Base-by-base conservation (phyloP, 1,284 basidiomycete species). In the Heterobasidion irregulare region DNA sequence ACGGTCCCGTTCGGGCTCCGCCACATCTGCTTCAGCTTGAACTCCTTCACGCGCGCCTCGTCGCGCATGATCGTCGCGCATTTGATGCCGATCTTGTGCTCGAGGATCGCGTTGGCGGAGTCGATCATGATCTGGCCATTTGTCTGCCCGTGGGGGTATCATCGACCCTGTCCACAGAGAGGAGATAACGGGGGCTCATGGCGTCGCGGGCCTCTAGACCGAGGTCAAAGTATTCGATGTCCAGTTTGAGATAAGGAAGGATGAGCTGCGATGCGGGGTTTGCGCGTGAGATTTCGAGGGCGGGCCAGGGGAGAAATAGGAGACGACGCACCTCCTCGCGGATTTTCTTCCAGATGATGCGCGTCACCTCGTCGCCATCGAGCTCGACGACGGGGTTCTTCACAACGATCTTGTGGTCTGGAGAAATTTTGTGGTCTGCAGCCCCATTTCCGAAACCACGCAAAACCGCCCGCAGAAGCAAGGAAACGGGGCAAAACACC, bases 21-120 rank as follows among this genome's bases (percentile, higher is more conserved):
- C 92, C 92, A 94, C 96, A 99, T 99, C 74, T 96, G 84, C 81
- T 98, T 98, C 66, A 98, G 81, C 58, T 93, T 91, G 81, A 98
- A 98, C 73, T 97, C 94, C 66, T 92, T 75, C 53, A 96, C 92
- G 59, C 93, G 89, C 35, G 87, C 93, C 72, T 99, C 96, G 68
- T 99, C 96, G 12, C 96, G 96, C 3, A 96, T 98, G 75, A 99
- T 98, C 53, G 96, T 98, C 52, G 97, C 96, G 74, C 96, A 99
- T 69, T 94, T 94, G 74, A 94, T 91, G 57, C 93, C 94, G 62
- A 98, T 94, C 62, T 86, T 86, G 80, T 95, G 84, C 72, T 92
- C 80, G 58, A 87, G 77, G 66, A 94, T 94, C 49, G 94, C 94
- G 66, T 98, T 84, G 13, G 97, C 95, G 35, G 94, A 90, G 13